Conservation (phyloP, 768 basidiomycete genomes). For the Podaxis sp. region DNA sequence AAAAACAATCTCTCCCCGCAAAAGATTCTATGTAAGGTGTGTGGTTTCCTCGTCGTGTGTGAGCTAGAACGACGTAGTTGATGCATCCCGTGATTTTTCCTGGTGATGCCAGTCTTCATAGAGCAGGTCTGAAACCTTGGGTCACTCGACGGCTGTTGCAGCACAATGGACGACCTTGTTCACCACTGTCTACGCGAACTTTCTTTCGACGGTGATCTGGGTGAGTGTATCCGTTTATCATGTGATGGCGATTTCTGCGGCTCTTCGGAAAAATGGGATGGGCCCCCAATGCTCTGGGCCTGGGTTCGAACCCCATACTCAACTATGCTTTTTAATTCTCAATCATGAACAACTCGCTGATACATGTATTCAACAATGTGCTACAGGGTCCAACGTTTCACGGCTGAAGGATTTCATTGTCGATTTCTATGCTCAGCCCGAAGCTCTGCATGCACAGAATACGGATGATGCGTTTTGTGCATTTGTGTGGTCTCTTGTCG, state of each 20-base stretch:
- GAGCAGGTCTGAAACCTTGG: not conserved
- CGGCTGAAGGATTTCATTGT: slow-evolving; percentile 66
- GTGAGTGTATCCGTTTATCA: slow-evolving; percentile 46
- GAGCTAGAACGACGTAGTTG: not conserved
- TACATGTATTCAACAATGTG: slow-evolving; percentile 9
- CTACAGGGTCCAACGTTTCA: slow-evolving; percentile 67
- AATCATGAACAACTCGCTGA: not conserved
- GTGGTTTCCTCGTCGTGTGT: not conserved
- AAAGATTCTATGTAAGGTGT: not conserved
- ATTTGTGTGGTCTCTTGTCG: slow-evolving; percentile 79
- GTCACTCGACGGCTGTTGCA: not conserved
- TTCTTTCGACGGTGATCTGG: slow-evolving; percentile 86
- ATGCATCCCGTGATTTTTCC: not conserved
- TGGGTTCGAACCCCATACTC: slow-evolving; percentile 44
- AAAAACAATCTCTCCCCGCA: not conserved
- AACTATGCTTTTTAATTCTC: slow-evolving; percentile 15
- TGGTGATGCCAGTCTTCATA: not conserved
- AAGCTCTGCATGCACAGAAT: slow-evolving; percentile 42
- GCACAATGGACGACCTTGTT: slow-evolving; percentile 76
- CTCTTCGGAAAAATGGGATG: not conserved
- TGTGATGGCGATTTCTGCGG: slow-evolving; percentile 20
- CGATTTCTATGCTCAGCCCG: slow-evolving; percentile 53
- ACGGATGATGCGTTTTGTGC: slow-evolving; percentile 73
- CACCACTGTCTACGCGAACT: slow-evolving; percentile 83
- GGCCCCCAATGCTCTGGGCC: slow-evolving; percentile 8